Evolutionary conservation across 2,329 filamentous ascomycete species (phyloP).

Genomic region (Epichloe aotearoae): DNA sequence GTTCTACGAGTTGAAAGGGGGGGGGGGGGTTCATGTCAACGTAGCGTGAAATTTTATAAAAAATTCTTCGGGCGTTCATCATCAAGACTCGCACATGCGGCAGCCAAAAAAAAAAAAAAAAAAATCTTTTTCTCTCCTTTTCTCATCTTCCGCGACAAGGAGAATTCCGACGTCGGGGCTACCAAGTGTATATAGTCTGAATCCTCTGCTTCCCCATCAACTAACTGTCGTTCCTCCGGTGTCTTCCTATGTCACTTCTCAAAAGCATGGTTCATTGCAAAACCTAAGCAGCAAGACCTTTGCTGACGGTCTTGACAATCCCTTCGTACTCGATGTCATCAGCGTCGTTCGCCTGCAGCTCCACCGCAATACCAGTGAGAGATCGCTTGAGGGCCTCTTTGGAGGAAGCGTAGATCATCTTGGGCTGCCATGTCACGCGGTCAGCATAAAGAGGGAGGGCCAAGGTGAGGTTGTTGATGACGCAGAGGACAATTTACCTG

Average conservation of each 20-base stretch:
- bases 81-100: background rate
- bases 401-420: conserved; percentile 84
- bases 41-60: background rate
- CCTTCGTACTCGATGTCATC: conserved; percentile 71
- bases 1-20: background rate
- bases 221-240: background rate
- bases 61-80: background rate
- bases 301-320: conserved; percentile 54
- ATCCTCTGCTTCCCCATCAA: background rate
- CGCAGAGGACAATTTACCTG: conserved; percentile 37
- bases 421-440: conserved; percentile 40
- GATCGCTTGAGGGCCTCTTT: conserved; percentile 75
- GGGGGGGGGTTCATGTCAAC: background rate
- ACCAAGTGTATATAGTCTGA: conserved; percentile 1
- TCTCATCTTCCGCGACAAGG: background rate
- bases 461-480: conserved; percentile 4
- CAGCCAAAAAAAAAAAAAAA: background rate
- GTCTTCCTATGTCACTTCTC: background rate
- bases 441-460: background rate
- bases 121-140: background rate
- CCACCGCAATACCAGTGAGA: conserved; percentile 59
- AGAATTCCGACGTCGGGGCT: conserved; percentile 1
- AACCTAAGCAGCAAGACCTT: conserved; percentile 40
- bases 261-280: too few species aligned
- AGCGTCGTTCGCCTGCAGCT: conserved; percentile 73